These are phyloP conservation scores for Flaveria sonorensis DNA, from an alignment of 129 eudicot species.

Conservation along the genomic window DNA sequence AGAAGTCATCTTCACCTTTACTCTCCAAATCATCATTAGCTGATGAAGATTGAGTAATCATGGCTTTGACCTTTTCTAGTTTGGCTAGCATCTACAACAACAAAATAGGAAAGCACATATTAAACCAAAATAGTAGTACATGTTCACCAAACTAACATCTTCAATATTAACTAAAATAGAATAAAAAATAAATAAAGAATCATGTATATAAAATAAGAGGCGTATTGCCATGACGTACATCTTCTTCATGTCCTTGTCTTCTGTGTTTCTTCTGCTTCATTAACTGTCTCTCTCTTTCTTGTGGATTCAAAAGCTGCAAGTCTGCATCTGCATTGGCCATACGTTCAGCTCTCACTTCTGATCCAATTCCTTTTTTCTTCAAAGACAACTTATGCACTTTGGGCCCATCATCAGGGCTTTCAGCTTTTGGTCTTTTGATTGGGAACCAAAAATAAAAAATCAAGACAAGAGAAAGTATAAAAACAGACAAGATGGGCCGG, in stretches of 20 bases:
- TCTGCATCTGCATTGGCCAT: slow-evolving; percentile 86
- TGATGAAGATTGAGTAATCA: slow-evolving; percentile 39
- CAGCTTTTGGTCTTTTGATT: slow-evolving; percentile 53
- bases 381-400: slow-evolving; percentile 69
- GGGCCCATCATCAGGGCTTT: slow-evolving; percentile 56
- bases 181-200: not conserved
- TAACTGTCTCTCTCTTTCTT: slow-evolving; percentile 78
- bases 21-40: slow-evolving; percentile 44
- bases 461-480: not conserved
- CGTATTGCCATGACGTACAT: slow-evolving; percentile 49
- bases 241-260: slow-evolving; percentile 92
- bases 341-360: slow-evolving; percentile 94
- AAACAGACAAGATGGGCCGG: slow-evolving; percentile 7
- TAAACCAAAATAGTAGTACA: not conserved
- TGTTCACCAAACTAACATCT: not conserved
- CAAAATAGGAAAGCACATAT: not conserved
- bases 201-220: not conserved
- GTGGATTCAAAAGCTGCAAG: slow-evolving; percentile 70
- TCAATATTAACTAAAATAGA: not conserved
- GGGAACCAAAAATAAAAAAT: slow-evolving; percentile 1
- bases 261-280: slow-evolving; percentile 87
- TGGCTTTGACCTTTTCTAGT: slow-evolving; percentile 62
- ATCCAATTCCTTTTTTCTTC: slow-evolving; percentile 91
- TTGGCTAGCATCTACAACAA: slow-evolving; percentile 61
- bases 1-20: slow-evolving; percentile 52